These are phyloP conservation scores for Haplosporangium sp. DNA, from an alignment of 371 early-diverging fungal genomes.

Conservation along the genomic window DNA sequence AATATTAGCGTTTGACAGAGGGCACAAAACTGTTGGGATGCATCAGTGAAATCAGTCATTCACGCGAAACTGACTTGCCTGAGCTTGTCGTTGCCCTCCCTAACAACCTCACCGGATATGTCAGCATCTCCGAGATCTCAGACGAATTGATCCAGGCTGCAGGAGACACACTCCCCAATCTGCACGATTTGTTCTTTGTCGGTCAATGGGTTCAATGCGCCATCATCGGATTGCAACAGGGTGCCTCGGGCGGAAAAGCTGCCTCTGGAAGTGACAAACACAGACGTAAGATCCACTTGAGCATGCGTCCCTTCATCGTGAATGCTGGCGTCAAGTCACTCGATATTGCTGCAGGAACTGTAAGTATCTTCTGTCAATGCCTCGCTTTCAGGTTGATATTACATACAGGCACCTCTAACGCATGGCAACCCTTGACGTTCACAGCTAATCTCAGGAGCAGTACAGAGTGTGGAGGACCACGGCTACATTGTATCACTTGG, in stretches of 20 bases:
- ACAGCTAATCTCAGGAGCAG: constrained; percentile 71
- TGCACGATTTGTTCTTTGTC: constrained; percentile 68
- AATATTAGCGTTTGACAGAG: constrained; percentile 67
- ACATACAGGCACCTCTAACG: not conserved
- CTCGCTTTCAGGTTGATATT: not conserved
- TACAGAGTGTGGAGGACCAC: constrained; percentile 83
- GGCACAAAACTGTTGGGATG: constrained; percentile 84
- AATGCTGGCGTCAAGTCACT: constrained; percentile 66
- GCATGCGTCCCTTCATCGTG: constrained; percentile 74
- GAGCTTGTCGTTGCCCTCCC: constrained; percentile 84
- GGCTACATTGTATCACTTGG: constrained; percentile 84
- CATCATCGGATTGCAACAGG: constrained; percentile 60
- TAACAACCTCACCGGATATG: constrained; percentile 79
- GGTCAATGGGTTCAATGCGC: constrained; percentile 84
- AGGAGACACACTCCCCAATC: constrained; percentile 69
- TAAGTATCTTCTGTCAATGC: constrained; percentile 30
- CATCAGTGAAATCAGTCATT: constrained; percentile 75
- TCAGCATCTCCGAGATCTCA: constrained; percentile 85
- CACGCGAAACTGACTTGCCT: constrained; percentile 63
- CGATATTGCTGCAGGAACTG: constrained; percentile 71
- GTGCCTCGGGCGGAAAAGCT: constrained; percentile 55
- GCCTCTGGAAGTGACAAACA: constrained; percentile 52
- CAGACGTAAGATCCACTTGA: constrained; percentile 71
- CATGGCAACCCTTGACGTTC: not conserved
- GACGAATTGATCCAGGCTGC: constrained; percentile 72